Percentiles rank a stretch among this genome's conserved stretches.
Evolutionary conservation across 352 stramenopile genomes (phyloP).

Genomic region (Phytophthora hybrid): DNA sequence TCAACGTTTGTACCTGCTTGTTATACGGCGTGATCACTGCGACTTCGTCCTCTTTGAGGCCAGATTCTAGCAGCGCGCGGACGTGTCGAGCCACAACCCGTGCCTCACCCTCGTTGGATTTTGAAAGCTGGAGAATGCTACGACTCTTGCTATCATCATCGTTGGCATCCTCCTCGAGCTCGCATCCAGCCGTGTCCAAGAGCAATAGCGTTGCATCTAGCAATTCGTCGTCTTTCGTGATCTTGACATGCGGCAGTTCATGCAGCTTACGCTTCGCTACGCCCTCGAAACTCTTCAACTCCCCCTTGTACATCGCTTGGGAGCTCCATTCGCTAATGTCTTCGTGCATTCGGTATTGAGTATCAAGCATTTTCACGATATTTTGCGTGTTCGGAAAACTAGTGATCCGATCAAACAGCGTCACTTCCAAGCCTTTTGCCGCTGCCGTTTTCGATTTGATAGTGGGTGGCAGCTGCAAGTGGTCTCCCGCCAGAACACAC

Average conservation of each 20-base stretch:
- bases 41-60: constrained; percentile 92
- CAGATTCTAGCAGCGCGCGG: constrained; percentile 77
- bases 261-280: constrained; percentile 86
- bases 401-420: constrained; percentile 97
- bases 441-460: constrained; percentile 93
- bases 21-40: constrained; percentile 99
- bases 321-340: constrained; percentile 97
- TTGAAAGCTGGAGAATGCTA: constrained; percentile 57
- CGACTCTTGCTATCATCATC: constrained; percentile 31
- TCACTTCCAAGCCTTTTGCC: constrained; percentile 86
- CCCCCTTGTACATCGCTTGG: constrained; percentile 94
- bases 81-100: constrained; percentile 88
- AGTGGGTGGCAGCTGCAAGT: constrained; percentile 97
- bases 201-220: constrained; percentile 87
- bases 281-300: constrained; percentile 73
- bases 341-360: constrained; percentile 98
- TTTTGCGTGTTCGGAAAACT: constrained; percentile 53
- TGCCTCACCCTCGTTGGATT: constrained; percentile 86
- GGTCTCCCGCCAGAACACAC: constrained; percentile 93
- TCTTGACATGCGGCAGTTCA: constrained; percentile 75
- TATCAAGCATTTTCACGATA: constrained; percentile 94
- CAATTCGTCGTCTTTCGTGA: constrained; percentile 66
- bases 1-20: constrained; percentile 95
- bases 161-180: constrained; percentile 87
- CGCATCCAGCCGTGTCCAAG: constrained; percentile 95